A percentile compares a stretch with the other conserved stretches of the same genome.
Evolutionary conservation across 768 basidiomycete genomes (phyloP).

Genomic region (Trametes cubensis): DNA sequence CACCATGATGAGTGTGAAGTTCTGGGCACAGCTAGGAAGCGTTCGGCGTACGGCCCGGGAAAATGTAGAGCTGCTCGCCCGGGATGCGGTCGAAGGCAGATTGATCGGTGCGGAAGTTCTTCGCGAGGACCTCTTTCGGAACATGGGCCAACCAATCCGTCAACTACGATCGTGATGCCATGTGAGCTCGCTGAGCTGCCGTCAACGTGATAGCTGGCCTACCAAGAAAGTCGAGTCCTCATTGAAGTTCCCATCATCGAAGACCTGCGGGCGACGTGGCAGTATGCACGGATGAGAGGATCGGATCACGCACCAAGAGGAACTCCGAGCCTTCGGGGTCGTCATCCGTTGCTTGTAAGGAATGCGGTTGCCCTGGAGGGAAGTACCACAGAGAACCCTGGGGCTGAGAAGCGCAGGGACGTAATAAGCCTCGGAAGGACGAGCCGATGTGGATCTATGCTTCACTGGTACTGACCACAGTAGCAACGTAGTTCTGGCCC

Average conservation of each 20-base stretch:
- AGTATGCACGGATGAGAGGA: conserved; percentile 18
- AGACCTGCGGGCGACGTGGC: conserved; percentile 28
- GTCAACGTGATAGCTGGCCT: conserved; percentile 8
- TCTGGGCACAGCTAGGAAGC: not conserved
- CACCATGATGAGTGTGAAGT: not conserved
- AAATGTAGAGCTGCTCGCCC: conserved; percentile 33
- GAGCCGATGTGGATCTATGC: not conserved
- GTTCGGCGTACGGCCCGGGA: conserved; percentile 27
- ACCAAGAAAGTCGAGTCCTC: conserved; percentile 41
- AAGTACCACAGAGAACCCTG: conserved; percentile 41
- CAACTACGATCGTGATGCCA: conserved; percentile 18
- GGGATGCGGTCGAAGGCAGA: conserved; percentile 35
- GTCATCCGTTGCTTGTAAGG: conserved; percentile 38
- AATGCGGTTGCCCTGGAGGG: conserved; percentile 42
- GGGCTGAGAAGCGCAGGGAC: conserved; percentile 15
- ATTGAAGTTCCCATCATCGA: conserved; percentile 45
- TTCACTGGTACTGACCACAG: conserved; percentile 28
- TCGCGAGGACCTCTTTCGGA: conserved; percentile 42
- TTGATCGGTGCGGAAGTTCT: conserved; percentile 36
- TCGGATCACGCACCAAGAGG: conserved; percentile 23
- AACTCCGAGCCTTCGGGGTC: conserved; percentile 31
- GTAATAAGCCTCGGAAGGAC: not conserved
- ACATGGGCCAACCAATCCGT: conserved; percentile 37
- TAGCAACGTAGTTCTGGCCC: conserved; percentile 52
- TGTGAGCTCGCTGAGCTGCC: not conserved